Conservation (phyloP, 202 grass and related monocot genomes). For the Setaria italica region DNA sequence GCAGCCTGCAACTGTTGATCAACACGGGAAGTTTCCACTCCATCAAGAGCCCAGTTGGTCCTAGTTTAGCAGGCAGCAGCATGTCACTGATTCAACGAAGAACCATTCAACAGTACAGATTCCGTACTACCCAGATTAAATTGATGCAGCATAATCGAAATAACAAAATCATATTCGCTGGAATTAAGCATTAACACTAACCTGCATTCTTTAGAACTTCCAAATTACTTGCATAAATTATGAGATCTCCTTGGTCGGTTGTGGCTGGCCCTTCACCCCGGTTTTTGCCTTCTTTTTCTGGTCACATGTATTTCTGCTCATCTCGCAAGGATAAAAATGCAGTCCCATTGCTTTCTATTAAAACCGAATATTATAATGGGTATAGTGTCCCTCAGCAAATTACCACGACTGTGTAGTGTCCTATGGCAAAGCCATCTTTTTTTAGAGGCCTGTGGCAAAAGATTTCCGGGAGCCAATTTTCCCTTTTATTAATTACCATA, state of each 20-base stretch:
- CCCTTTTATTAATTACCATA: constrained; percentile 12
- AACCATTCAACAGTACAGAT: constrained; percentile 9
- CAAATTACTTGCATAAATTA: background rate
- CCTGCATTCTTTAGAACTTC: background rate
- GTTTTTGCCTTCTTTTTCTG: too few species aligned
- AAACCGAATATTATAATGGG: too few species aligned
- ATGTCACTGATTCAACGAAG: background rate
- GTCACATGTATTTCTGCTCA: too few species aligned
- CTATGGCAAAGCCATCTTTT: too few species aligned
- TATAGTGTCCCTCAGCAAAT: too few species aligned
- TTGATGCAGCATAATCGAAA: background rate
- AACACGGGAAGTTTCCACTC: constrained; percentile 23
- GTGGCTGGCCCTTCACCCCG: too few species aligned
- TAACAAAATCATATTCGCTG: background rate
- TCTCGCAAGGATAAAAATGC: too few species aligned
- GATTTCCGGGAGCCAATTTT: too few species aligned
- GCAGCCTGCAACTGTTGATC: constrained; percentile 26
- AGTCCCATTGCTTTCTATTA: too few species aligned
- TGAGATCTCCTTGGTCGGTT: background rate
- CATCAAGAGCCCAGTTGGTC: constrained; percentile 20
- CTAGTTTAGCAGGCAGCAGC: constrained; percentile 14
- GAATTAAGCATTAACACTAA: background rate
- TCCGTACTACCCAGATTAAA: constrained; percentile 1
- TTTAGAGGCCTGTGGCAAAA: too few species aligned
- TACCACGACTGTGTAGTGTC: too few species aligned